Conservation (phyloP, 2,329 filamentous ascomycete species). For the Zopfia rhizophila region DNA sequence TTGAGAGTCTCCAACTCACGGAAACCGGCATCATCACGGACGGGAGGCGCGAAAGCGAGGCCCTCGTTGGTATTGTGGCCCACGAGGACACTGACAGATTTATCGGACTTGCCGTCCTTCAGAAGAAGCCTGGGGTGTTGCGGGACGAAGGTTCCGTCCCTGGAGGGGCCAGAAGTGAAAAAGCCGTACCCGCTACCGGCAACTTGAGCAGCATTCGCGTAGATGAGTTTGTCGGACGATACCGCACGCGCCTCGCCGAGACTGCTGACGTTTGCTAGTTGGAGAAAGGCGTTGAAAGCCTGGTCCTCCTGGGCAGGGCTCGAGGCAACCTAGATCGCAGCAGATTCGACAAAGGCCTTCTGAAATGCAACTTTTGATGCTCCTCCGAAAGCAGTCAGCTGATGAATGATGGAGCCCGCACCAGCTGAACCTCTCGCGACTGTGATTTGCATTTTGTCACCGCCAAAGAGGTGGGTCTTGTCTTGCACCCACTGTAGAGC, state of each 20-base stretch:
- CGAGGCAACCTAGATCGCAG: conserved; percentile 44
- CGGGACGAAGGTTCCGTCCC: conserved; percentile 63
- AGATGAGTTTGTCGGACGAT: conserved; percentile 51
- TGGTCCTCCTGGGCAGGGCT: conserved; percentile 51
- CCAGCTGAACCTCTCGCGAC: conserved; percentile 61
- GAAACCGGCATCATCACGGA: conserved; percentile 21
- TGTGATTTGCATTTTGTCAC: conserved; percentile 24
- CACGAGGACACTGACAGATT: conserved; percentile 42
- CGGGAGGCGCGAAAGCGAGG: not conserved
- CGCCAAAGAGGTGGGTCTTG: conserved; percentile 27
- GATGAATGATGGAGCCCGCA: conserved; percentile 65
- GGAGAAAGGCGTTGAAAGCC: conserved; percentile 53
- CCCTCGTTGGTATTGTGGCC: conserved; percentile 58
- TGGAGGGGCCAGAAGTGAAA: conserved; percentile 54
- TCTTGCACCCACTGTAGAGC: conserved; percentile 30
- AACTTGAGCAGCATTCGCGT: conserved; percentile 54
- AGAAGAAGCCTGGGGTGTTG: conserved; percentile 59
- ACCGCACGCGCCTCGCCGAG: conserved; percentile 57
- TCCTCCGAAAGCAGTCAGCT: conserved; percentile 65
- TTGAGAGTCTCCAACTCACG: conserved; percentile 13
- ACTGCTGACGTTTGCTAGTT: conserved; percentile 54
- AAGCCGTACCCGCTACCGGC: conserved; percentile 55
- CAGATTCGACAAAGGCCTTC: conserved; percentile 58
- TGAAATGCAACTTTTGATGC: conserved; percentile 52
- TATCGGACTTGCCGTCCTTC: conserved; percentile 56